Evolutionary conservation across 2,329 filamentous ascomycete species (phyloP).

Genomic region (Ophiostoma tasmaniense): DNA sequence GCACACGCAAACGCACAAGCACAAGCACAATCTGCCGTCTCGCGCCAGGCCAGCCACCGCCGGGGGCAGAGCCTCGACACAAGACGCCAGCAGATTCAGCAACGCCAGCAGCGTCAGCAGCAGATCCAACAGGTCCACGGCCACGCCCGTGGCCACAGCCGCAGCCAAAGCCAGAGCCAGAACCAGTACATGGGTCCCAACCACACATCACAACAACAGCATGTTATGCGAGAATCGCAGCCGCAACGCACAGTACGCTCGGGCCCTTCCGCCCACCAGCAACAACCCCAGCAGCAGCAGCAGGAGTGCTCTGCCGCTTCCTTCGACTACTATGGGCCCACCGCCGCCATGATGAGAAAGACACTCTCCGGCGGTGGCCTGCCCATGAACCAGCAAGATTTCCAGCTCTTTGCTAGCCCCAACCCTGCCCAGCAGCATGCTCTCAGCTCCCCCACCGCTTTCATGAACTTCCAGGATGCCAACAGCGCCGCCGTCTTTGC

Average conservation of each 20-base stretch:
- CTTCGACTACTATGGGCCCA: slow-evolving; percentile 39
- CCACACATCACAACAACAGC: slow-evolving; percentile 43
- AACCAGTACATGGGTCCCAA: slow-evolving; percentile 35
- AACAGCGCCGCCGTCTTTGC: slow-evolving; percentile 3
- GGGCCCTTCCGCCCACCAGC: slow-evolving; percentile 38
- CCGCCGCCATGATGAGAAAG: slow-evolving; percentile 41
- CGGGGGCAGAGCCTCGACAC: slow-evolving; percentile 80
- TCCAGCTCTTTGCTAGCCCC: slow-evolving; percentile 39
- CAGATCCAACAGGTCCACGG: slow-evolving; percentile 20
- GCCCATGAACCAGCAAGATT: slow-evolving; percentile 34
- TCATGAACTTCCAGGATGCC: slow-evolving; percentile 41
- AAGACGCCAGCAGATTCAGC: slow-evolving; percentile 47
- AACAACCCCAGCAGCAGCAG: slow-evolving; percentile 17
- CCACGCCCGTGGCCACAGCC: slow-evolving; percentile 27
- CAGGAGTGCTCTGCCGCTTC: slow-evolving; percentile 30
- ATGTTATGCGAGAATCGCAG: slow-evolving; percentile 83
- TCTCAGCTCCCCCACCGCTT: slow-evolving; percentile 39
- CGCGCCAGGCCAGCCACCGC: slow-evolving; percentile 51
- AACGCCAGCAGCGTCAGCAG: slow-evolving; percentile 21
- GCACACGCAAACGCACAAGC: slow-evolving; percentile 20
- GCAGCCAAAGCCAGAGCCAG: slow-evolving; percentile 15
- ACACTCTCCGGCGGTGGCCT: slow-evolving; percentile 24
- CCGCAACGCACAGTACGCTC: slow-evolving; percentile 77
- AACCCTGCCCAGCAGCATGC: slow-evolving; percentile 29
- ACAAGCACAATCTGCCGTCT: slow-evolving; percentile 31